Evolutionary conservation across 768 basidiomycete species (phyloP).

Genomic region (Lactarius tabidus): DNA sequence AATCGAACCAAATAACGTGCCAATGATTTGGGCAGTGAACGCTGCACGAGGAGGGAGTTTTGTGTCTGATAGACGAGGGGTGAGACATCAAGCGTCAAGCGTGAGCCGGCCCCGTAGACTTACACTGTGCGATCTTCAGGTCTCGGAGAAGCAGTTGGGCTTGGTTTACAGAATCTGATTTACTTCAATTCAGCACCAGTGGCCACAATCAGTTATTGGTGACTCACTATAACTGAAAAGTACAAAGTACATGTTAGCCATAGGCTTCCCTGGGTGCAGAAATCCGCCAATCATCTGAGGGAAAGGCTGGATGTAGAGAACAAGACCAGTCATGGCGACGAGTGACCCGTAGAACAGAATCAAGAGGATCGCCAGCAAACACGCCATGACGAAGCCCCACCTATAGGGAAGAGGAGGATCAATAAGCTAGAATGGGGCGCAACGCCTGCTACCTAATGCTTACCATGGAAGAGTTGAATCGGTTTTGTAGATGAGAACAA

Average conservation of each 20-base stretch:
- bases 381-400: slow-evolving; percentile 47
- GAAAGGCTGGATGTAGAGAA: slow-evolving; percentile 46
- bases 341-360: slow-evolving; percentile 46
- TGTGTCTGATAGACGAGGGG: slow-evolving; percentile 29
- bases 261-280: slow-evolving; percentile 34
- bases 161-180: slow-evolving; percentile 40
- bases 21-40: slow-evolving; percentile 47
- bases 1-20: slow-evolving; percentile 44
- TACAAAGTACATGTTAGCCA: slow-evolving; percentile 40
- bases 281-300: slow-evolving; percentile 44
- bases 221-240: slow-evolving; percentile 44
- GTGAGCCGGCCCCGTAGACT: background rate
- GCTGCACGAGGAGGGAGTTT: slow-evolving; percentile 49
- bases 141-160: slow-evolving; percentile 43
- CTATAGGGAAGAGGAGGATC: slow-evolving; percentile 19
- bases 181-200: background rate
- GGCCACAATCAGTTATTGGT: background rate
- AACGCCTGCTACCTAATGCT: background rate
- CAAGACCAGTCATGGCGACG: slow-evolving; percentile 44
- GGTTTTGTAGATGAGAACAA: slow-evolving; percentile 44
- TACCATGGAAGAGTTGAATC: slow-evolving; percentile 48
- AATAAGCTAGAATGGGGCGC: background rate
- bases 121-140: slow-evolving; percentile 47
- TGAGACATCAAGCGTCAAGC: background rate
- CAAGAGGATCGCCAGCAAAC: slow-evolving; percentile 42